Base-by-base conservation (phyloP, 345 rosid species). In the Geranium brycei region DNA sequence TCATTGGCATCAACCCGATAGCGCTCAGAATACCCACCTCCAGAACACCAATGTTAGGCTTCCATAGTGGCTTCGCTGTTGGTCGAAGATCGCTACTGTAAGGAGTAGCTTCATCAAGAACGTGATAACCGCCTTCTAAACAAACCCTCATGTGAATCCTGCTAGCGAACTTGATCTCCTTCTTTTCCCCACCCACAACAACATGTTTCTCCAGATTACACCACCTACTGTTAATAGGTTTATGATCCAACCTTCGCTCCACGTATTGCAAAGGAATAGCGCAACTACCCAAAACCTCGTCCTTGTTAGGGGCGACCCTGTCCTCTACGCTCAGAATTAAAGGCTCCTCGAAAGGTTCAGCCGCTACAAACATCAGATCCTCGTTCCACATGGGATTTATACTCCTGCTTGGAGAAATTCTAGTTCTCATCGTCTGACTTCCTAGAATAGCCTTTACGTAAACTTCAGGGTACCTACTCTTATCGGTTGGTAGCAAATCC, bases 71-170 rank as follows among this genome's bases (percentile, higher is more conserved):
- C 66, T 88, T 91, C 0, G 95, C 96, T 1, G 97, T 88, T 1
- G 97, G 97, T 61, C 96, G 85, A 62, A 88, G 95, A 73, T 91
- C 97, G 47, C 97, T 91, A 19, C 96, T 91, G 71, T 91, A 83
- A 74, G 86, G 96, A 0, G 97, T 88, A 8, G 96, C 86, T 74
- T 91, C 97, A 60, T 91, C 96, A 63, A 91, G 81, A 63, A 91
- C 96, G 51, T 91, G 97, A 68, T 91, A 88, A 17, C 97, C 97
- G 59, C 97, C 97, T 80, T 91, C 97, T 75, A 91, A 75, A 73
- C 88, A 88, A 63, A 91, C 74, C 76, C 97, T 85, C 85, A 76
- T 68, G 79, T 91, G 97, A 78, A 91, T 81, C 79, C 85, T 81
- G 78, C 95, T 91, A 13, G 97, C 80, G 11, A 91, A 91, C 70